Base-by-base conservation (phyloP, 164 flowering plant genomes). In the Aristolochia contorta region DNA sequence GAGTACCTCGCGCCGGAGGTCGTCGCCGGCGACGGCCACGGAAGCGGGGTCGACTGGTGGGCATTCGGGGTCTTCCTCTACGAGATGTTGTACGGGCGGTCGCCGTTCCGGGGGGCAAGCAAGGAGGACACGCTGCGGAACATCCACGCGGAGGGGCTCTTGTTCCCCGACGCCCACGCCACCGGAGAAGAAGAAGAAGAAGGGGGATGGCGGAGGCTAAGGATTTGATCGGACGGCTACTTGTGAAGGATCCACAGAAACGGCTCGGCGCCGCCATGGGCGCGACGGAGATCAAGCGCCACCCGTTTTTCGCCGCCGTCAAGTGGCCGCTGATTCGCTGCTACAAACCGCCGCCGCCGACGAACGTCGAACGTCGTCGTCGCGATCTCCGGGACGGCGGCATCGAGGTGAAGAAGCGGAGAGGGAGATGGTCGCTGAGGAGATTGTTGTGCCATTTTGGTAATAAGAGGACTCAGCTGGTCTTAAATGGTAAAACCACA, bases 41-140 rank as follows among this genome's bases (percentile, higher is more conserved):
- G 96, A 10, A 83, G 68, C 82, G 87, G 86, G 9, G 93, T 91
- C 0, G 96, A 91, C 65, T 91, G 97, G 97, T 91, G 98, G 98
- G 93, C 96, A 10, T 89, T 86, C 20, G 98, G 96, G 50, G 82
- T 91, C 16, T 82, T 91, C 61, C 12, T 91, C 0, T 82, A 85
- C 75, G 98, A 91, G 75, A 41, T 91, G 43, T 16, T 91, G 30
- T 75, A 79, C 71, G 98, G 98, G 5, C 68, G 73, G 57, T 86
- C 98, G 18, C 96, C 97, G 63, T 91, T 91, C 58, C 86, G 82
- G 60, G 97, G 97, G 19, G 74, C 47, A n/a, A 83, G 69, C 54
- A 91, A 88, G 56, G 86, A 83, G 73, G 57, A 62, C 47, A 91
- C 97, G 1, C 74, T 91, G 71, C 75, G 83, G 55, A 91, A 91